Conservation (phyloP, 2,329 filamentous ascomycete species). For the Boeremia lycopersici region DNA sequence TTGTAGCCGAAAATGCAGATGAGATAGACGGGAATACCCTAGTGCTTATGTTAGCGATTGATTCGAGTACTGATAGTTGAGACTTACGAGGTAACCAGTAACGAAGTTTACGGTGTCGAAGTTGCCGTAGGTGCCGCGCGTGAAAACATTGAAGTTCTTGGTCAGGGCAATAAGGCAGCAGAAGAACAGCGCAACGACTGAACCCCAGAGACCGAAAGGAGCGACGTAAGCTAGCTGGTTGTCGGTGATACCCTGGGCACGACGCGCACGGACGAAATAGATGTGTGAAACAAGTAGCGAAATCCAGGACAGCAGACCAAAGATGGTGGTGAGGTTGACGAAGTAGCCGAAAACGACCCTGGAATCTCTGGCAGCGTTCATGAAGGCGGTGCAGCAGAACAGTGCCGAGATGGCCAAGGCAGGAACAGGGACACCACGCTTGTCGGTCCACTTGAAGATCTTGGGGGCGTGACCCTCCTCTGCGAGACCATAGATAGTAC, state of each 20-base stretch:
- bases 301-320: conserved; percentile 55
- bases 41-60: background rate
- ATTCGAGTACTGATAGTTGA: background rate
- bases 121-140: conserved; percentile 54
- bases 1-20: conserved; percentile 65
- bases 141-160: conserved; percentile 81
- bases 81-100: conserved; percentile 65
- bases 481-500: conserved; percentile 75
- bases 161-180: conserved; percentile 77
- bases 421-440: conserved; percentile 71
- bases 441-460: conserved; percentile 74
- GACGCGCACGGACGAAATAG: conserved; percentile 54
- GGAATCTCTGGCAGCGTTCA: conserved; percentile 53
- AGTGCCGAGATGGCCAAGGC: conserved; percentile 65
- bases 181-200: conserved; percentile 69
- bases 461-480: conserved; percentile 72
- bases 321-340: conserved; percentile 53
- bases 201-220: conserved; percentile 74
- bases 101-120: conserved; percentile 80
- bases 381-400: conserved; percentile 71
- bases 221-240: conserved; percentile 63
- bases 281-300: conserved; percentile 57
- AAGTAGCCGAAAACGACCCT: conserved; percentile 56
- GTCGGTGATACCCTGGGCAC: conserved; percentile 54
- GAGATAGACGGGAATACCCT: conserved; percentile 75